phyloP scores from a whole-genome alignment of 1,139 yeast genomes.

The Debaryomyces sp. region DNA sequence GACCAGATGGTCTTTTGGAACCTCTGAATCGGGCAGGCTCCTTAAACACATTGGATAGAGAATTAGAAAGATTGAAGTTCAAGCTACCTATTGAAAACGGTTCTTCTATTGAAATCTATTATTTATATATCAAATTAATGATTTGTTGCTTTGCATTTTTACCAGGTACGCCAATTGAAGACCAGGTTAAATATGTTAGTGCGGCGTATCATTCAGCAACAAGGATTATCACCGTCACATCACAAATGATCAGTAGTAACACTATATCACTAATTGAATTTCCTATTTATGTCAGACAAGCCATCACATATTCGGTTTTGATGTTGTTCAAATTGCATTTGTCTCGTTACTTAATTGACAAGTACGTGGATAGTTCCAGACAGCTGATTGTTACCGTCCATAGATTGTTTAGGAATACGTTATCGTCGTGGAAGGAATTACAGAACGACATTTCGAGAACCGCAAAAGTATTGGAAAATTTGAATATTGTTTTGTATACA shows the following conservation, averaged over 20 bases:
- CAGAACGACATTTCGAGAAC: conserved; percentile 91
- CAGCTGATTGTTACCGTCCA: conserved; percentile 94
- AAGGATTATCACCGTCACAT: conserved; percentile 74
- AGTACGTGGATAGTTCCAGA: conserved; percentile 84
- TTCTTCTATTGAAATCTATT: conserved; percentile 74
- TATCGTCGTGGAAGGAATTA: conserved; percentile 89
- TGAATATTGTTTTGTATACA: conserved; percentile 83
- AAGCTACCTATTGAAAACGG: conserved; percentile 65
- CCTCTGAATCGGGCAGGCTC: conserved; percentile 84
- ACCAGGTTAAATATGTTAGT: conserved; percentile 82
- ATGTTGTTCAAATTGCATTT: conserved; percentile 80
- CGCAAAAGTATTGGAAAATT: conserved; percentile 88
- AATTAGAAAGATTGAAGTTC: conserved; percentile 69
- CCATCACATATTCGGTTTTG: conserved; percentile 80
- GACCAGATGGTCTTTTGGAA: conserved; percentile 89
- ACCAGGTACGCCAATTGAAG: conserved; percentile 89
- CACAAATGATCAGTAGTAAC: conserved; percentile 54
- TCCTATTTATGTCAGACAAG: conserved; percentile 85
- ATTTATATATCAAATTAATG: conserved; percentile 75
- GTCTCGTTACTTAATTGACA: conserved; percentile 74
- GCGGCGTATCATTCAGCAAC: conserved; percentile 84
- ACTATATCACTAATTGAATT: conserved; percentile 77
- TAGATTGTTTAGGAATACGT: conserved; percentile 79
- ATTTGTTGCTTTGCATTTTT: conserved; percentile 88
- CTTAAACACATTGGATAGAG: conserved; percentile 73